Base-by-base conservation (phyloP, 495 filamentous ascomycete genomes). In the Aspergillus sclerotiicarbonarius region DNA sequence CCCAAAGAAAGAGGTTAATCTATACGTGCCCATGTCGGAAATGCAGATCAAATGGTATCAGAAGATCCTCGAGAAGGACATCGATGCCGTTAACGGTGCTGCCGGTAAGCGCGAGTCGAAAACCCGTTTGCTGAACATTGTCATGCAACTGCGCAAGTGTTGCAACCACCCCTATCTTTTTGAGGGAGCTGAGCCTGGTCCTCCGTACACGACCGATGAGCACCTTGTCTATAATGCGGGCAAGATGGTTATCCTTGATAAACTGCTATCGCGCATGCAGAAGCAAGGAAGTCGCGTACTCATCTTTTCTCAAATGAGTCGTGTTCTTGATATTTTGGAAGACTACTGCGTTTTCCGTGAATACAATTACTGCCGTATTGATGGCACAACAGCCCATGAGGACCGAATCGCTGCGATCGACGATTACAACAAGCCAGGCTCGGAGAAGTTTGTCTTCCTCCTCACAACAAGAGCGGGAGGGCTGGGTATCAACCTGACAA, bases 11-110 rank as follows among this genome's bases (percentile, higher is more conserved):
- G 95, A 99, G 68, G 75, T 97, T 67, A 99, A 98, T 61, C 73
- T 99, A 13, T 99, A 96, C 69, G 90, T 98, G 57, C 94, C 93
- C 58, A 98, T 99, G 95, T 88, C 95, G 2, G 91, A 96, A 25
- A 99, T 99, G 95, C 95, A 99, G 71, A 86, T 96, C 50, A 96
- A 92, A 66, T 99, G 95, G 95, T 99, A 99, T 63, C 87, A 97
- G 71, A 98, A 96, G 75, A 98, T 99, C 61, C 78, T 99, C 5
- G 95, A 98, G 71, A 98, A 98, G 73, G 95, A 99, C 69, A 99
- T 99, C 54, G 95, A 98, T 65, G 95, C 95, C 12, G 95, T 99
- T 60, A 99, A 99, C 62, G 95, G 95, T 46, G 95, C 95, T 29
- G 90, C 87, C 54, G 94, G 95, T 19, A 98, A 96, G 74, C 87